Evolutionary conservation across 164 flowering plant genomes (phyloP).

Genomic region (Warburgia ugandensis): DNA sequence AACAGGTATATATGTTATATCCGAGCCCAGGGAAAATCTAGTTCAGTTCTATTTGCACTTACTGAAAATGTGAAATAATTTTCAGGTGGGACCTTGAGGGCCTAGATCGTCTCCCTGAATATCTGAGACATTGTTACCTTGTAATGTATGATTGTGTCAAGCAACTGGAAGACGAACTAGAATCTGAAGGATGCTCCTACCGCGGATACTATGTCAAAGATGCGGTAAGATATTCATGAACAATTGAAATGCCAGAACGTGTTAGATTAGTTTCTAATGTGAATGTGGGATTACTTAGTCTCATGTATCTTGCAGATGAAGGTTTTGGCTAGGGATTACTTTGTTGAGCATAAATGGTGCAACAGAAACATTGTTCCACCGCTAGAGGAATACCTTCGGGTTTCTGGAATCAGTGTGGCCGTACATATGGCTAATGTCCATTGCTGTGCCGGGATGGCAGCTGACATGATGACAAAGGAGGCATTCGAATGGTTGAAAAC

Average conservation of each 20-base stretch:
- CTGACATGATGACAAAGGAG: neutral
- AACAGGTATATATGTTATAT: slow-evolving; percentile 12
- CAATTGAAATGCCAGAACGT: neutral
- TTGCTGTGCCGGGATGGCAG: slow-evolving; percentile 2
- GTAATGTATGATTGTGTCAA: neutral
- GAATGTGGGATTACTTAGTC: no score
- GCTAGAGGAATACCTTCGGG: slow-evolving; percentile 21
- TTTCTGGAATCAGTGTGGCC: neutral
- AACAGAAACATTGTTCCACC: slow-evolving; percentile 17
- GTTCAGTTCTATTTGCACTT: neutral
- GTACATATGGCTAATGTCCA: no score
- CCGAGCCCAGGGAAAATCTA: neutral
- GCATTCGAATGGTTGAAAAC: neutral
- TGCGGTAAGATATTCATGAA: neutral
- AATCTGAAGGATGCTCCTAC: neutral
- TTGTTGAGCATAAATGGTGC: slow-evolving; percentile 25
- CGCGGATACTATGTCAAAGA: neutral
- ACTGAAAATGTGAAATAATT: neutral
- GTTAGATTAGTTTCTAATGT: neutral
- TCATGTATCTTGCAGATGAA: neutral
- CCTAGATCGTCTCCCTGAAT: no score
- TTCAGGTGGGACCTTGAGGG: slow-evolving; percentile 9
- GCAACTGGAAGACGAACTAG: neutral
- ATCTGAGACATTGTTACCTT: slow-evolving; percentile 1
- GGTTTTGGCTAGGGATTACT: slow-evolving; percentile 3